Conservation (phyloP, 148 eudicot species). For the Rhododendron griersonianum region DNA sequence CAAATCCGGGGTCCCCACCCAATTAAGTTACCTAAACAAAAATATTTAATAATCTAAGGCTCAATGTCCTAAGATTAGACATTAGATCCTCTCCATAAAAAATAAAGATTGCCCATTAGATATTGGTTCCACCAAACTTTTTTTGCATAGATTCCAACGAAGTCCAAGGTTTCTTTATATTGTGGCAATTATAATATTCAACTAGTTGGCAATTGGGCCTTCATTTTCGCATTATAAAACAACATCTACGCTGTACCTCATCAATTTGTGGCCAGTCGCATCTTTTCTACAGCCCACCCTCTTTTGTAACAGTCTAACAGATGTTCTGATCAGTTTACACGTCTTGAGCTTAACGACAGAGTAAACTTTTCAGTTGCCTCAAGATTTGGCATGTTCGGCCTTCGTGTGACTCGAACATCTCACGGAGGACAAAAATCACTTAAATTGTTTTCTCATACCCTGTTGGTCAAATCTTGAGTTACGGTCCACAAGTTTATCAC, state of each 20-base stretch:
- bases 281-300: background rate
- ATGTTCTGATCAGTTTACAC: background rate
- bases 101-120: slow-evolving; percentile 6
- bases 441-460: no score
- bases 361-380: fast-evolving
- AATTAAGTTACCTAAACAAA: slow-evolving; percentile 11
- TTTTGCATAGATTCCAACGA: slow-evolving; percentile 16
- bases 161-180: slow-evolving; percentile 21
- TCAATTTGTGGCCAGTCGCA: background rate
- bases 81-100: background rate
- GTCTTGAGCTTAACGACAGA: no score
- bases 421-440: no score
- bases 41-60: background rate
- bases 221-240: background rate
- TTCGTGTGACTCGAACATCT: background rate
- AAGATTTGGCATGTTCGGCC: no score
- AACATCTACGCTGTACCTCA: background rate
- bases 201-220: background rate
- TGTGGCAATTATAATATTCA: background rate
- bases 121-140: slow-evolving; percentile 26
- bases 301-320: background rate
- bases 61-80: slow-evolving; percentile 5
- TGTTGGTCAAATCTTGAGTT: no score
- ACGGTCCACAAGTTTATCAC: background rate
- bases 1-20: slow-evolving; percentile 36